A percentile compares a stretch with the other conserved stretches of the same genome.
These are phyloP conservation scores for Cryptococcus jaspeensis DNA, from an alignment of 1,284 basidiomycete genomes.

Conservation along the genomic window DNA sequence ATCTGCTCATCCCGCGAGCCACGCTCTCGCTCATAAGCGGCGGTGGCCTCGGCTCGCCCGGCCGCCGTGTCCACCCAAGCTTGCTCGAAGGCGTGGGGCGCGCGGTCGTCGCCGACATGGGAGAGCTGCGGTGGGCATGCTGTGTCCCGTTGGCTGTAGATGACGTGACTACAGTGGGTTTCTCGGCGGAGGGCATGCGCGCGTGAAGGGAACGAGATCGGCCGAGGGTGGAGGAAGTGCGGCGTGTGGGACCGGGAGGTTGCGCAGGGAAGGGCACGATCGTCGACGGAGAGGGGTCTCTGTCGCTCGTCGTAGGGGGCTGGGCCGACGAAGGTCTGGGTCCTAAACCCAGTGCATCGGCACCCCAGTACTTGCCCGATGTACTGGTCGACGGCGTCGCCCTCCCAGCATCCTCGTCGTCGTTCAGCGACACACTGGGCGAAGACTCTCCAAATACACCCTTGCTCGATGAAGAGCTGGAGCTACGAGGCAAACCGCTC, in stretches of 20 bases:
- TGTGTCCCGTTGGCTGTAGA: no score
- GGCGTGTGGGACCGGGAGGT: conserved; percentile 4
- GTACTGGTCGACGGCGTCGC: neutral
- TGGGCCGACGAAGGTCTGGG: conserved; percentile 3
- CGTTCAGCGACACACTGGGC: neutral
- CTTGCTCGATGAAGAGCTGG: neutral
- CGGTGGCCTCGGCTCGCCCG: conserved; percentile 40
- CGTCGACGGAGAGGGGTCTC: neutral
- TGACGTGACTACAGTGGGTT: neutral
- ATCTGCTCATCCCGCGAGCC: conserved; percentile 61
- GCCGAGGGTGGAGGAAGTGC: conserved; percentile 18
- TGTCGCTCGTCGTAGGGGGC: neutral
- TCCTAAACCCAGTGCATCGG: neutral
- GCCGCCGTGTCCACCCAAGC: conserved; percentile 30
- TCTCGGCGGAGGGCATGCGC: conserved; percentile 18
- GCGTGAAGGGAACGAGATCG: conserved; percentile 25
- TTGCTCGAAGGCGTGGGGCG: conserved; percentile 24
- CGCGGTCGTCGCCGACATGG: conserved; percentile 13
- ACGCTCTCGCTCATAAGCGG: conserved; percentile 56
- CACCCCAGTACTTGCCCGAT: conserved; percentile 1
- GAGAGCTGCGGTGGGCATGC: neutral
- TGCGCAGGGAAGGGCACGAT: neutral
- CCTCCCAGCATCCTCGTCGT: conserved; percentile 1
- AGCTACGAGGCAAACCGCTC: neutral
- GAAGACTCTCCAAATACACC: neutral